Conservation (phyloP, 106 monocot genomes). For the Narthecium ossifragum region DNA sequence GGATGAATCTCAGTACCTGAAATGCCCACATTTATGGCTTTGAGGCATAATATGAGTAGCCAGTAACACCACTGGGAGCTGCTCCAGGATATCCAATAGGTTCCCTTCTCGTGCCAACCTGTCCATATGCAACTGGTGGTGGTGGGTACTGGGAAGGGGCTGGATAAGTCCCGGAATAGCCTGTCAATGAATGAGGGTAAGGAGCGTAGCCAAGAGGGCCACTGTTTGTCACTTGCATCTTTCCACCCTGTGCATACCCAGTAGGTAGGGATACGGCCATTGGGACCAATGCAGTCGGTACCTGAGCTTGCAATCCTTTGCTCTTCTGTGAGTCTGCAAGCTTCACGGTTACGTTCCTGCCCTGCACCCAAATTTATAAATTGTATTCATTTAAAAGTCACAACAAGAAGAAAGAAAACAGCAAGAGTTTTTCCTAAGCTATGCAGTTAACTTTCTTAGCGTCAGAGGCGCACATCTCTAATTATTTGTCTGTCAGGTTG, state of each 20-base stretch:
- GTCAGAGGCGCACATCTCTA: background rate
- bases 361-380: constrained; percentile 9
- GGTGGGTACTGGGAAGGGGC: constrained; percentile 8
- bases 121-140: constrained; percentile 13
- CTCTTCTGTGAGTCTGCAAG: constrained; percentile 33
- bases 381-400: background rate
- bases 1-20: no score
- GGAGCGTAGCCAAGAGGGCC: constrained; percentile 17
- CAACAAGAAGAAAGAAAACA: background rate
- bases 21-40: constrained; percentile 16
- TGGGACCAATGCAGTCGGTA: constrained; percentile 21
- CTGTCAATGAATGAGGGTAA: constrained; percentile 11
- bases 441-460: background rate
- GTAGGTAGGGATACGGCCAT: constrained; percentile 19
- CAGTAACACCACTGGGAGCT: constrained; percentile 15
- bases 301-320: constrained; percentile 21
- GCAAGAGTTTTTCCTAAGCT: background rate
- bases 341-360: constrained; percentile 45
- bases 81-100: constrained; percentile 12
- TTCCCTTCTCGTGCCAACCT: constrained; percentile 13
- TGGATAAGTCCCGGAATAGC: constrained; percentile 14
- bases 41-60: constrained; percentile 30
- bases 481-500: no score
- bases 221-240: constrained; percentile 4
- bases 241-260: constrained; percentile 17